These are phyloP conservation scores for Rhizopus delemar DNA, from an alignment of 371 early-diverging fungal species.

Conservation along the genomic window DNA sequence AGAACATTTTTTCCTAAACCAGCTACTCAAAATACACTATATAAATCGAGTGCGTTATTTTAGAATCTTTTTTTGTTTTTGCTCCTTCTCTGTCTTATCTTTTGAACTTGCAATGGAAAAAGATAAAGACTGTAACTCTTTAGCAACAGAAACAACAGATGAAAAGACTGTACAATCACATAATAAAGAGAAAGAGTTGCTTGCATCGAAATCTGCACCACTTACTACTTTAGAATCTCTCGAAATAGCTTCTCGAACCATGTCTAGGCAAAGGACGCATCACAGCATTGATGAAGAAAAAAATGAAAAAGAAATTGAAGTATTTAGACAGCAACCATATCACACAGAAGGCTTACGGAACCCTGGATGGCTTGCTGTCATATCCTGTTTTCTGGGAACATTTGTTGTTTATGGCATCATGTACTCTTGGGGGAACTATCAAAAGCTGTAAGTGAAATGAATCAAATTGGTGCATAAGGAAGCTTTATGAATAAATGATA, in stretches of 20 bases:
- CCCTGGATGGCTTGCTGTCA: conserved; percentile 51
- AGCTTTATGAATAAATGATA: background rate
- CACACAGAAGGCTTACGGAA: conserved; percentile 40
- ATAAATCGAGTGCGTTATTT: no score
- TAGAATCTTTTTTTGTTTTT: no score
- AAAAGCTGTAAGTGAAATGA: conserved; percentile 34
- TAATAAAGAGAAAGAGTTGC: conserved; percentile 20
- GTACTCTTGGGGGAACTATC: conserved; percentile 61
- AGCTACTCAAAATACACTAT: no score
- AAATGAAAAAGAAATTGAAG: background rate
- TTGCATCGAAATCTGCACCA: conserved; percentile 37
- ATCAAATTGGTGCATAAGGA: conserved; percentile 1
- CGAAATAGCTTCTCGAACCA: conserved; percentile 34
- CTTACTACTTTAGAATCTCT: conserved; percentile 39
- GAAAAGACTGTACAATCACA: background rate
- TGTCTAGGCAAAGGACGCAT: conserved; percentile 27
- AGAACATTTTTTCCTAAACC: no score
- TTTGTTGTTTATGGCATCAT: conserved; percentile 58
- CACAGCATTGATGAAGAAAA: background rate
- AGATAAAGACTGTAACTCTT: no score
- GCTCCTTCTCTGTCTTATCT: no score
- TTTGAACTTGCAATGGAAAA: no score
- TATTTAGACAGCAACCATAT: conserved; percentile 25
- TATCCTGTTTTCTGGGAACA: conserved; percentile 57
- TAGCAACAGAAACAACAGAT: no score